These are phyloP conservation scores for Cephaloascus fragrans DNA, from an alignment of 805 yeast genomes.

Conservation along the genomic window DNA sequence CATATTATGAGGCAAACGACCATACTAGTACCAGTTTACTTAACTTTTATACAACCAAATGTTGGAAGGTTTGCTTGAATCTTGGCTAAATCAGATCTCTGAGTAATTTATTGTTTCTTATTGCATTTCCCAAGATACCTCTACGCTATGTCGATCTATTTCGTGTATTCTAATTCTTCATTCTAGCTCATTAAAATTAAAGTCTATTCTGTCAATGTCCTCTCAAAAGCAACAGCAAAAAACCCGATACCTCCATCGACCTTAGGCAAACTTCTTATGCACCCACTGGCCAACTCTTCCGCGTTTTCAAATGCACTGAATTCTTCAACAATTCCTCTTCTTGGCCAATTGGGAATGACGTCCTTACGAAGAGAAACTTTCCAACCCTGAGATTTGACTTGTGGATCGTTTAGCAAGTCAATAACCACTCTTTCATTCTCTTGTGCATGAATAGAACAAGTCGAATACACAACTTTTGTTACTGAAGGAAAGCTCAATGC, in stretches of 20 bases:
- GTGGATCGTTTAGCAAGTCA: conserved; percentile 58
- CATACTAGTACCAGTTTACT: no score
- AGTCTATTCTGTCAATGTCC: conserved; percentile 3
- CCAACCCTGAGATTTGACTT: conserved; percentile 71
- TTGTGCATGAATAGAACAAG: conserved; percentile 89
- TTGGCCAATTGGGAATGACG: conserved; percentile 79
- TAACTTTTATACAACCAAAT: no score
- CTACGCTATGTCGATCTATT: no score
- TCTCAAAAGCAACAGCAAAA: conserved; percentile 87
- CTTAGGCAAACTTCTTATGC: conserved; percentile 77
- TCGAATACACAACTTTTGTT: conserved; percentile 75
- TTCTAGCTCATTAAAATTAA: no score
- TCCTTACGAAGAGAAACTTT: conserved; percentile 41
- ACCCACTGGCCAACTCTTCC: conserved; percentile 64
- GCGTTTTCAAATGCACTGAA: conserved; percentile 43
- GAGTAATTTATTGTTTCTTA: no score
- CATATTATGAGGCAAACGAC: no score
- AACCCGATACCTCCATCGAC: conserved; percentile 98
- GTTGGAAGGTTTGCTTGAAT: no score
- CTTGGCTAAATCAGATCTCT: no score
- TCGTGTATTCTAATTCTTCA: no score
- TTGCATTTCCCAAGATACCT: no score
- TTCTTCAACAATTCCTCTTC: conserved; percentile 72
- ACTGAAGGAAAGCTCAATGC: conserved; percentile 79
- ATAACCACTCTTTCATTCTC: conserved; percentile 92